phyloP scores from a whole-genome alignment of 2,329 filamentous ascomycete species.

The Colletotrichum cereale region DNA sequence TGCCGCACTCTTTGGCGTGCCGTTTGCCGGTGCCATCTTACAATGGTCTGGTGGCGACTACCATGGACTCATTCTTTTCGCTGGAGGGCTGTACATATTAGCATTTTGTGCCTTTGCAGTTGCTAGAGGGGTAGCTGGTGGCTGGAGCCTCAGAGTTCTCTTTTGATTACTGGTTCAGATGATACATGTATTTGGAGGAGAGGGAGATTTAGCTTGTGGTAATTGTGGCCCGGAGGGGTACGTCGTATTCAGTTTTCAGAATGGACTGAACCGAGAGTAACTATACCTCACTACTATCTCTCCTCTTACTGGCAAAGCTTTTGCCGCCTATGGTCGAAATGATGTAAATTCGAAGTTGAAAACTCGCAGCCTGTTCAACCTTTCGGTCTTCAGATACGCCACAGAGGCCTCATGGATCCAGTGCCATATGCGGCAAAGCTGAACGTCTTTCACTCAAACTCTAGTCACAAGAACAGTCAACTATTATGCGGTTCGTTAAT shows the following conservation, averaged over 20 bases:
- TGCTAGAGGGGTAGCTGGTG: conserved; percentile 43
- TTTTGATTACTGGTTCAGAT: not conserved
- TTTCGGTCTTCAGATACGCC: no score
- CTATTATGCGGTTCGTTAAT: no score
- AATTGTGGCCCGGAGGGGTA: not conserved
- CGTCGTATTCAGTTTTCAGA: not conserved
- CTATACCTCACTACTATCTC: not conserved
- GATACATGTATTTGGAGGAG: accelerated
- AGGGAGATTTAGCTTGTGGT: not conserved
- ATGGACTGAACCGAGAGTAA: not conserved
- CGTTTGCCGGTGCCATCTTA: conserved; percentile 68
- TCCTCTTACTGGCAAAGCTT: no score
- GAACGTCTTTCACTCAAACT: no score
- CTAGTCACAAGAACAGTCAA: not conserved
- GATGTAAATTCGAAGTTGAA: no score
- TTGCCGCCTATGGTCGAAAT: no score
- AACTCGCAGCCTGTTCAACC: not conserved
- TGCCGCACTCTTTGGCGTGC: conserved; percentile 66
- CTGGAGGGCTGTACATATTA: conserved; percentile 60
- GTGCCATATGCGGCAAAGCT: not conserved
- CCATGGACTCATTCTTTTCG: conserved; percentile 66
- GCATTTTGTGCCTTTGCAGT: conserved; percentile 50
- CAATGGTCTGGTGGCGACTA: conserved; percentile 60
- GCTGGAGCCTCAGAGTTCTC: conserved; percentile 33
- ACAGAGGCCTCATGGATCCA: not conserved